Evolutionary conservation across 768 basidiomycete species (phyloP).

Genomic region (Tylopilus felleus): DNA sequence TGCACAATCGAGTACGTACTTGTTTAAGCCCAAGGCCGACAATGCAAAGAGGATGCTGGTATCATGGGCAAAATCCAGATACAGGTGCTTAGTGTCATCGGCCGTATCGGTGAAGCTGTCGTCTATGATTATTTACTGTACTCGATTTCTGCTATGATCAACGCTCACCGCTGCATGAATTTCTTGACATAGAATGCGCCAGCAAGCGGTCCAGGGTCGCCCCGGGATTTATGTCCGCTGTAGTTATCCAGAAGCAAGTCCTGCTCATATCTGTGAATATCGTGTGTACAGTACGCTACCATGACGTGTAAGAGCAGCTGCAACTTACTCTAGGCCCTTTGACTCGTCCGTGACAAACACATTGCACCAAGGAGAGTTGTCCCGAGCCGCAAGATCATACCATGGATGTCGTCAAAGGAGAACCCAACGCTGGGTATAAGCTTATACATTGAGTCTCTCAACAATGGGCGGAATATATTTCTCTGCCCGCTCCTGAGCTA

Average conservation of each 20-base stretch:
- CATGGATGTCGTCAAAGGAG: too few relatives aligned
- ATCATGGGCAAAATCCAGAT: constrained; percentile 44
- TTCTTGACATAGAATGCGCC: constrained; percentile 39
- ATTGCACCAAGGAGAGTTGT: too few relatives aligned
- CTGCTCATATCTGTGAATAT: too few relatives aligned
- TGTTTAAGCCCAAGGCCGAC: constrained; percentile 36
- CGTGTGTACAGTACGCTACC: too few relatives aligned
- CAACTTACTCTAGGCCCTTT: too few relatives aligned
- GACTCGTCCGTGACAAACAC: too few relatives aligned
- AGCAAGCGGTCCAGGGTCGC: constrained; percentile 31
- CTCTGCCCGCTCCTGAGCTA: too few relatives aligned
- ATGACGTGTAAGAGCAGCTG: too few relatives aligned
- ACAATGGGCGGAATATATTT: too few relatives aligned
- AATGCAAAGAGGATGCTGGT: constrained; percentile 36
- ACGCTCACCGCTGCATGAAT: constrained; percentile 35
- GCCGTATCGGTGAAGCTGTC: constrained; percentile 34
- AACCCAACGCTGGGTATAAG: too few relatives aligned
- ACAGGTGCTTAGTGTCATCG: constrained; percentile 28
- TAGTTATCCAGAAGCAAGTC: constrained; percentile 25
- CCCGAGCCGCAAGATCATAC: too few relatives aligned
- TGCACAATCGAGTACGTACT: constrained; percentile 18
- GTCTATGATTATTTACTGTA: background rate
- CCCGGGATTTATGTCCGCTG: constrained; percentile 31
- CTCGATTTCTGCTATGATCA: background rate
- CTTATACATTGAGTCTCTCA: too few relatives aligned